Evolutionary conservation across 257 asterid species (phyloP), one percentile per base, ranked within the genome.

Genomic region (Lithospermum erythrorhizon): DNA sequence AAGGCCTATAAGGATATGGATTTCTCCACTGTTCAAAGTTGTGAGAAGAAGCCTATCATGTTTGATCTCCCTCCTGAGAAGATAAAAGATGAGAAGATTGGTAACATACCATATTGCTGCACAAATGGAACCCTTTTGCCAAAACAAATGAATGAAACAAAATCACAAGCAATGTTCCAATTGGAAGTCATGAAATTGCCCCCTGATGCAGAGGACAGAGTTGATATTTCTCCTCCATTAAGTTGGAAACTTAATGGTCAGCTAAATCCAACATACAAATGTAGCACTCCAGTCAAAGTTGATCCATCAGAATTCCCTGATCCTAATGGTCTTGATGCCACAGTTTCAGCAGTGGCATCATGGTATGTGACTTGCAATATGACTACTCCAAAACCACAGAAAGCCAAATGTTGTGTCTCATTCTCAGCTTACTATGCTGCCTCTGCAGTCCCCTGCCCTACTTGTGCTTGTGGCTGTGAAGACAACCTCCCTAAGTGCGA

Each of bases 181-280:
- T 75, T 84, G 82, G 76, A 84, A 22, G 94, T 87, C 11, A 80
- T 63, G 83, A 87, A 87, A 69, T 81, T 84, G 91, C 86, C 83
- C 1, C 96, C 96, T 1, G 54, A 81, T n/a, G 53, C 82, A 57
- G 49, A 41, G 0, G 79, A 82, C 78, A 76, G 52, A 25, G 78
- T 83, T 30, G 67, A 59, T 18, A 71, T 87, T 19, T 63, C 75
- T 30, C 87, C 94, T 41, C 91, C 94, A 0, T 72, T 55, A 58
- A 87, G 82, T 61, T 87, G 90, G 88, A 71, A 47, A 22, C 77
- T 84, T 69, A 74, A 75, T 22, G 79, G 82, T 61, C 75, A 83
- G 5, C 67, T 14, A 21, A 65, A 20, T 30, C 61, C 41, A 84
- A 82, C n/a, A 66, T 87, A 82, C 59, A 61, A 72, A 9, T 87